Evolutionary conservation across 2,329 filamentous ascomycete species (phyloP), one percentile per base, ranked within the genome.

Genomic region (Stemphylium vesicarium): DNA sequence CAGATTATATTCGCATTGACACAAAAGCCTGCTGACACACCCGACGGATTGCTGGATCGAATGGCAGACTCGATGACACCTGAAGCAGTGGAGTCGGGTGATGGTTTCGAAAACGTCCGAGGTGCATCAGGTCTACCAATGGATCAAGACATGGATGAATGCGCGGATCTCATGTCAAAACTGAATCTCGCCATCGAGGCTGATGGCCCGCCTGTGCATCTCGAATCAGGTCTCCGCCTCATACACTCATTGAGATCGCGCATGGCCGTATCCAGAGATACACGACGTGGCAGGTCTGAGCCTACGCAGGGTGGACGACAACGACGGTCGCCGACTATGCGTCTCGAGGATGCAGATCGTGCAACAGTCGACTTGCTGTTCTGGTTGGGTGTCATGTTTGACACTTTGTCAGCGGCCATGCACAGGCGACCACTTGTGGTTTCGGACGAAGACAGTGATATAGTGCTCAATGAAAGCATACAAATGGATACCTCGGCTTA

Each of bases 321-420:
- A 38, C 49, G 59, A 18, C 60, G 53, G 6, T 43, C 53, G n/a
- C 58, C 59, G 5, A 43, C 54, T 4, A 62, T 65, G 26, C 55
- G 57, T 5, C 60, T 77, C 11, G 71, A 68, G 38, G 53, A 63
- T 24, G 71, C 76, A 15, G 72, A 80, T 66, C 70, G 72, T 15
- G 72, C 78, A 10, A 85, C 84, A 0, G 75, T 86, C 22, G 77
- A 81, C 12, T 70, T 86, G 12, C 63, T 86, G 3, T 85, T 82
- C 63, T 86, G 84, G 84, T 73, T 86, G 20, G 81, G 80, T 0
- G 74, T 85, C 39, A 86, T 85, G 83, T 82, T 84, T 43, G 84
- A 85, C 62, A 85, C 83, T 0, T 70, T 85, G 8, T 83, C 81
- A 0, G 79, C 84, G 1, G 82, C 82, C 1, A 82, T 85, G 77